Conservation (phyloP, 441 rosid genomes). For the Populus hybrid region DNA sequence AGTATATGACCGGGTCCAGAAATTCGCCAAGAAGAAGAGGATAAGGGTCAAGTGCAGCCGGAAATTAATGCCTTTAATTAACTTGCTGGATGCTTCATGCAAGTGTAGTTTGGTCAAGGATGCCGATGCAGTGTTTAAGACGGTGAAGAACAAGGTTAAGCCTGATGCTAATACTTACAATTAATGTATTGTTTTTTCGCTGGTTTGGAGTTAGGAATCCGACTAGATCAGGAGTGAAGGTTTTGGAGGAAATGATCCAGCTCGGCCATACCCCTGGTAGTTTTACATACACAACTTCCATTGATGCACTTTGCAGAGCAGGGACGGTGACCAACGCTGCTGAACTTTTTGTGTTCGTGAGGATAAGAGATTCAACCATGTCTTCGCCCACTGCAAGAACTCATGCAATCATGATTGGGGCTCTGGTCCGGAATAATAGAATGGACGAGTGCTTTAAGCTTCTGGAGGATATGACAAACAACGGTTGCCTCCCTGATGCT, state of each 20-base stretch:
- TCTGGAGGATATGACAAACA: constrained; percentile 62
- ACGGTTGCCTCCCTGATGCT: constrained; percentile 92
- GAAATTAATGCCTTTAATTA: constrained; percentile 91
- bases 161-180: constrained; percentile 57
- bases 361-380: too few relatives aligned
- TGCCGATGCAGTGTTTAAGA: constrained; percentile 52
- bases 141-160: constrained; percentile 52
- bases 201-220: constrained; percentile 88
- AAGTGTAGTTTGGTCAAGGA: constrained; percentile 76
- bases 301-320: constrained; percentile 59
- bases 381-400: too few relatives aligned
- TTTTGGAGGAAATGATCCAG: constrained; percentile 78
- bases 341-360: too few relatives aligned
- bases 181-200: constrained; percentile 75
- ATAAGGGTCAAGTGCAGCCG: constrained; percentile 78
- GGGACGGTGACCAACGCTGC: too few relatives aligned
- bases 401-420: constrained; percentile 17
- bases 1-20: constrained; percentile 74
- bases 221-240: constrained; percentile 48
- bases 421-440: constrained; percentile 54
- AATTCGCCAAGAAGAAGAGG: constrained; percentile 81
- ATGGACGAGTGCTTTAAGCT: constrained; percentile 61
- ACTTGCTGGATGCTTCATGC: constrained; percentile 82
- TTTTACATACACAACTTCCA: constrained; percentile 78
- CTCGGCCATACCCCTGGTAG: constrained; percentile 71